Evolutionary conservation across 1,139 yeast genomes (phyloP).

Genomic region (Magnusiomyces paraingens): DNA sequence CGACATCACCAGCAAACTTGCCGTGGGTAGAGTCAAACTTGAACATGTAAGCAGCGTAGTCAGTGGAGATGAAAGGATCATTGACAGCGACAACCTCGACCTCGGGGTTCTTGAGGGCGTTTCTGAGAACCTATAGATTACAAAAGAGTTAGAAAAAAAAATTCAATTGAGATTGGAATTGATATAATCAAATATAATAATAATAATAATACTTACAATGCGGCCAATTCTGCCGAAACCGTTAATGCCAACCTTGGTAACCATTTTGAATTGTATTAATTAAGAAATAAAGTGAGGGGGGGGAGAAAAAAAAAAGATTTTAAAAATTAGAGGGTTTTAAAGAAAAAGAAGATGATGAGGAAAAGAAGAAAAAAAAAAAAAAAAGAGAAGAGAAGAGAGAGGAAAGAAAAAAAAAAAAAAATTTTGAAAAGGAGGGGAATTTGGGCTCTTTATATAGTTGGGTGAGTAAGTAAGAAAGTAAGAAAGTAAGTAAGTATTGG

Average conservation of each 20-base stretch:
- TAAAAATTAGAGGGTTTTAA: background rate
- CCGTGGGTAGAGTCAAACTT: conserved; percentile 88
- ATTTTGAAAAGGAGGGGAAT: conserved; percentile 7
- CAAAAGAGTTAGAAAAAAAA: conserved; percentile 18
- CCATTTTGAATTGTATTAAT: conserved; percentile 28
- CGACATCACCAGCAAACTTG: conserved; percentile 61
- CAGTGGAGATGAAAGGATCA: conserved; percentile 78
- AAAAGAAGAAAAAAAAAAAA: conserved; percentile 6
- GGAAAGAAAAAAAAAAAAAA: conserved; percentile 4
- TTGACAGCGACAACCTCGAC: conserved; percentile 74
- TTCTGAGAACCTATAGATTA: conserved; percentile 45
- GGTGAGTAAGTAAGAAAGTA: background rate
- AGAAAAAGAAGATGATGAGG: background rate
- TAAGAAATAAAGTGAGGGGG: background rate
- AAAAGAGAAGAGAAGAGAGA: background rate
- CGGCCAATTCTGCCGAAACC: conserved; percentile 91
- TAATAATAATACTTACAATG: conserved; percentile 36
- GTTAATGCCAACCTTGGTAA: conserved; percentile 63
- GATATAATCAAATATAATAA: conserved; percentile 1
- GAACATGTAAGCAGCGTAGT: conserved; percentile 83
- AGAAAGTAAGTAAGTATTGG: no score
- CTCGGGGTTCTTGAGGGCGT: conserved; percentile 62
- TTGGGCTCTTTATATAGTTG: conserved; percentile 11
- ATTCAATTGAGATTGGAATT: conserved; percentile 3
- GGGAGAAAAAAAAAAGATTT: background rate